Evolutionary conservation across 768 basidiomycete genomes (phyloP).

Genomic region (Dioszegia hungarica): DNA sequence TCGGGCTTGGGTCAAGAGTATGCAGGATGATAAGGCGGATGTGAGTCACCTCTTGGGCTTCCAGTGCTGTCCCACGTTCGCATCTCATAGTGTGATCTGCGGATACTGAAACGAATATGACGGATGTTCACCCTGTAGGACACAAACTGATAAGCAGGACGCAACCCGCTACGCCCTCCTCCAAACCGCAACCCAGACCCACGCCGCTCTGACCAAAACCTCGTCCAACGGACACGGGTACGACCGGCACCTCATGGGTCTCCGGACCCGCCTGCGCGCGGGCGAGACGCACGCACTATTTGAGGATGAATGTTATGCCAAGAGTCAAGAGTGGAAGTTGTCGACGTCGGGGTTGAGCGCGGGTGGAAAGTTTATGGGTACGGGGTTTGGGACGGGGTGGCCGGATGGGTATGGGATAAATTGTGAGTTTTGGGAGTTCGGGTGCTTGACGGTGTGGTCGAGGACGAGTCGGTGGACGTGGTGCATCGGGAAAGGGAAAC

Average conservation of each 20-base stretch:
- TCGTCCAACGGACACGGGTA: constrained; percentile 77
- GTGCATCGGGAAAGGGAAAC: too few species aligned
- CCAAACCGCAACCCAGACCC: constrained; percentile 63
- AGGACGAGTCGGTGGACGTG: too few species aligned
- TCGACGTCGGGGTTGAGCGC: constrained; percentile 86
- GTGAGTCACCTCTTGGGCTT: constrained; percentile 47
- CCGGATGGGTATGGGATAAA: constrained; percentile 90
- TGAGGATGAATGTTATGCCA: constrained; percentile 68
- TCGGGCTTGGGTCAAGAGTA: constrained; percentile 68
- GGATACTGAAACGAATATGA: too few species aligned
- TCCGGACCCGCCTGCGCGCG: constrained; percentile 61
- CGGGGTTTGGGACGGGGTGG: constrained; percentile 81
- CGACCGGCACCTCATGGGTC: constrained; percentile 85
- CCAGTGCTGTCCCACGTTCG: too few species aligned
- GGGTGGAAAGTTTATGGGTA: constrained; percentile 79
- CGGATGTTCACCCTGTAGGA: too few species aligned
- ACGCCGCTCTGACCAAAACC: constrained; percentile 66
- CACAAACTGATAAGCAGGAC: constrained; percentile 36
- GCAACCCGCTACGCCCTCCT: constrained; percentile 55
- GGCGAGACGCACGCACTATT: constrained; percentile 64
- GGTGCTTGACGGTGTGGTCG: too few species aligned
- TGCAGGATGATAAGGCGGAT: constrained; percentile 54
- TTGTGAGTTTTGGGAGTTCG: constrained; percentile 62
- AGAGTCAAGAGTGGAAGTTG: constrained; percentile 77
- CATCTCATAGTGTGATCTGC: too few species aligned